phyloP scores from a whole-genome alignment of 2,329 filamentous ascomycete species.

The Monilinia aucupariae region DNA sequence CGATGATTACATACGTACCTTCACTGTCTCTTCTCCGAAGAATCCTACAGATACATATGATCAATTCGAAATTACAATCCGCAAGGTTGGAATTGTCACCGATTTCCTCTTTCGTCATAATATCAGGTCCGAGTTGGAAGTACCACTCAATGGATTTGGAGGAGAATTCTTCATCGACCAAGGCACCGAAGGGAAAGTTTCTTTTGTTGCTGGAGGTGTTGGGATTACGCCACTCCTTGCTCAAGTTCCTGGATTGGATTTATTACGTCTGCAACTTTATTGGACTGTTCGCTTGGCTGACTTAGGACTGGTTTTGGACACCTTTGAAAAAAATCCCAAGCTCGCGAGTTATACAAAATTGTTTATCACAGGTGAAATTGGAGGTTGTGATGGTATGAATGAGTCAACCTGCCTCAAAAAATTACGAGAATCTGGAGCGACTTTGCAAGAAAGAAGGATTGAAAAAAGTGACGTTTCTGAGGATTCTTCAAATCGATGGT shows the following conservation, averaged over 20 bases:
- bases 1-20: constrained; percentile 78
- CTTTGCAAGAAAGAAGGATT: constrained; percentile 43
- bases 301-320: constrained; percentile 55
- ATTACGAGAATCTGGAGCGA: constrained; percentile 31
- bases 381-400: constrained; percentile 5
- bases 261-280: constrained; percentile 49
- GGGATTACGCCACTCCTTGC: constrained; percentile 79
- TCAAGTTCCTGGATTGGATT: constrained; percentile 51
- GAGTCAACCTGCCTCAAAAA: constrained; percentile 23
- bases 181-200: constrained; percentile 31
- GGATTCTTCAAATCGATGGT: constrained; percentile 43
- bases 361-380: constrained; percentile 55
- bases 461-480: constrained; percentile 41
- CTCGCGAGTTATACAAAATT: constrained; percentile 51
- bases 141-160: constrained; percentile 68
- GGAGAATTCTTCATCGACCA: constrained; percentile 51
- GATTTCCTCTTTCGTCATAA: constrained; percentile 56
- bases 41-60: constrained; percentile 23
- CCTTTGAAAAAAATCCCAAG: constrained; percentile 46
- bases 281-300: constrained; percentile 65
- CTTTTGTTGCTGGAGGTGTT: constrained; percentile 73
- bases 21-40: constrained; percentile 63
- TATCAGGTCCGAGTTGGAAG: constrained; percentile 48
- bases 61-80: constrained; percentile 64
- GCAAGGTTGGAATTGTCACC: constrained; percentile 66